Conservation (phyloP, 1,284 basidiomycete species). For the Apiotrichum gracile region DNA sequence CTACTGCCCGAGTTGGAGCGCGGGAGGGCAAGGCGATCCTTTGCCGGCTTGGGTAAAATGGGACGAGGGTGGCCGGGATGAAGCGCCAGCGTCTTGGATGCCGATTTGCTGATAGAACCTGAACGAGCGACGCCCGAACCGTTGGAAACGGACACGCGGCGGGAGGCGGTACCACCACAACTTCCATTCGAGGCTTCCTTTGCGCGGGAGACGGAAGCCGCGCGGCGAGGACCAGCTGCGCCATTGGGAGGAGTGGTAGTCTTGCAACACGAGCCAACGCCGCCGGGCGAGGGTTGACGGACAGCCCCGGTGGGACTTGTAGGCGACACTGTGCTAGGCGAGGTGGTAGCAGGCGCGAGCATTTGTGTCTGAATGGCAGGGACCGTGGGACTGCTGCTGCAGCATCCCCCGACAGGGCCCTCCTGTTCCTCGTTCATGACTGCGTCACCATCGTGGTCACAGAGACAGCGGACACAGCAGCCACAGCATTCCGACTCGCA, state of each 20-base stretch:
- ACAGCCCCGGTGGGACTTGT: not conserved
- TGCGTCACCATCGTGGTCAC: constrained; percentile 34
- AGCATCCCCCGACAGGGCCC: constrained; percentile 1
- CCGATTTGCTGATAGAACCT: constrained; percentile 22
- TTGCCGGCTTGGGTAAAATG: constrained; percentile 29
- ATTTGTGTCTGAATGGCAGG: not conserved
- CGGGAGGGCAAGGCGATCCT: constrained; percentile 5
- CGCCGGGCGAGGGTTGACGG: constrained; percentile 2
- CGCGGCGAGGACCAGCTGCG: constrained; percentile 2
- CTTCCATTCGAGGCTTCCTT: constrained; percentile 14
- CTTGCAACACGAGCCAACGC: not conserved
- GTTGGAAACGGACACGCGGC: constrained; percentile 27
- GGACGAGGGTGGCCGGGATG: constrained; percentile 27
- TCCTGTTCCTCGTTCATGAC: constrained; percentile 11
- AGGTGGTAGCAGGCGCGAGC: not conserved
- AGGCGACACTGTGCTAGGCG: not conserved
- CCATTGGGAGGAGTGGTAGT: constrained; percentile 10
- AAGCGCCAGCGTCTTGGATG: constrained; percentile 30
- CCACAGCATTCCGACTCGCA: constrained; percentile 48
- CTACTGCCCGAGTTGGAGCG: constrained; percentile 6
- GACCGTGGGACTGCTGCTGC: not conserved
- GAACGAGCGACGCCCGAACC: not conserved
- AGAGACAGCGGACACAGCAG: constrained; percentile 43
- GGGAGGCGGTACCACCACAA: constrained; percentile 1
- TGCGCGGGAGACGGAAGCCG: constrained; percentile 15